These are phyloP conservation scores for Parachaetomium inaequale DNA, from an alignment of 495 filamentous ascomycete genomes.

Conservation along the genomic window DNA sequence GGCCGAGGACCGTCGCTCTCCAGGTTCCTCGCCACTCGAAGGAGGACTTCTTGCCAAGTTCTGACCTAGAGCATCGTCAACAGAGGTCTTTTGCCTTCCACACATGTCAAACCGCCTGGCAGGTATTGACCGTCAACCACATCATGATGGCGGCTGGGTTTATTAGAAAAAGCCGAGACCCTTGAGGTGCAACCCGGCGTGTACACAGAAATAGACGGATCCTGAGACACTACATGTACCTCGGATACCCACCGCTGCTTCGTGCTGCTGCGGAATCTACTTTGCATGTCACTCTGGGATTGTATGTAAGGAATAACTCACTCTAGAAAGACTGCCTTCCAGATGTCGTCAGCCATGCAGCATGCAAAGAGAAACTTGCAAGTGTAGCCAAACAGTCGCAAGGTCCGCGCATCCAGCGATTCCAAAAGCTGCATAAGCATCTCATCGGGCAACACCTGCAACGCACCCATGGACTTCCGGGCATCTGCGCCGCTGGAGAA, in stretches of 20 bases:
- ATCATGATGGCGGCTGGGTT: neutral
- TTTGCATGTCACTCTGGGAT: neutral
- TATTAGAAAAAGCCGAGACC: neutral
- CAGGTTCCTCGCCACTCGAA: conserved; percentile 82
- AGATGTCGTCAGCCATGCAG: conserved; percentile 79
- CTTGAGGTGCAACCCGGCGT: neutral
- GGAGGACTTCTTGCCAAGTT: conserved; percentile 25
- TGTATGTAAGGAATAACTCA: conserved; percentile 53
- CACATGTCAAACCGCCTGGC: conserved; percentile 3
- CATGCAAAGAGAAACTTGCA: conserved; percentile 91
- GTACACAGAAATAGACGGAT: neutral
- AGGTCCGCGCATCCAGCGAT: conserved; percentile 58
- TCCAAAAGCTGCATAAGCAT: conserved; percentile 73
- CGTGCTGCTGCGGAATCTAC: neutral
- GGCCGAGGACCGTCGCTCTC: conserved; percentile 71
- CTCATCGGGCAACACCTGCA: conserved; percentile 74
- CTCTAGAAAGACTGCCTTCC: conserved; percentile 83
- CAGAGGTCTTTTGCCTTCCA: neutral
- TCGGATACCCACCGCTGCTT: neutral
- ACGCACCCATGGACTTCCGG: conserved; percentile 58
- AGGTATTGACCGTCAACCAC: neutral
- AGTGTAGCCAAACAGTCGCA: conserved; percentile 69
- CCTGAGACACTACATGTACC: neutral
- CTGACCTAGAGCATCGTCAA: conserved; percentile 26
- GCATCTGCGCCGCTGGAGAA: conserved; percentile 59